phyloP scores from a whole-genome alignment of 2,329 filamentous ascomycete genomes.

The Fusarium pseudocircinatum region DNA sequence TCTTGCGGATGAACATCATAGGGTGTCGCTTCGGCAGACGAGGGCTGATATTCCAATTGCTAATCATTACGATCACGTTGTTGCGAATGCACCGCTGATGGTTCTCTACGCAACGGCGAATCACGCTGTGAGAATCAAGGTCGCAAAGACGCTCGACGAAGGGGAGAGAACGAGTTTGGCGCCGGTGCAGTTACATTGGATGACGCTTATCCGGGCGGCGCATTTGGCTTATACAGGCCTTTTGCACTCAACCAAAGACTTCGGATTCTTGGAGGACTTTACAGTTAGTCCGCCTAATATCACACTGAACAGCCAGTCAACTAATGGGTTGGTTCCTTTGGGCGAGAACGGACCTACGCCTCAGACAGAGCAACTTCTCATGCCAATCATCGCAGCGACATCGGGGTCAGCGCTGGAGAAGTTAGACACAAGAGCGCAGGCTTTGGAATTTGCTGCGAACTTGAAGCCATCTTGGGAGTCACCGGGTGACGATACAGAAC shows the following conservation, averaged over 20 bases:
- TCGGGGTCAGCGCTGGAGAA: constrained; percentile 14
- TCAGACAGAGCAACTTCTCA: constrained; percentile 4
- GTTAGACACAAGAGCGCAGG: background rate
- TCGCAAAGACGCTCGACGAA: constrained; percentile 41
- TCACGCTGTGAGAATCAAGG: constrained; percentile 49
- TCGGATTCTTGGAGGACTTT: background rate
- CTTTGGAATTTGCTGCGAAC: background rate
- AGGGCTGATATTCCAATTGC: constrained; percentile 45
- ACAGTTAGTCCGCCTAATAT: background rate
- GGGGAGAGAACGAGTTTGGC: background rate
- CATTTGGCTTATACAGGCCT: constrained; percentile 32
- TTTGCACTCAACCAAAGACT: background rate
- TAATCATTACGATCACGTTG: constrained; percentile 42
- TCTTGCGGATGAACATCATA: constrained; percentile 51
- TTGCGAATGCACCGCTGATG: constrained; percentile 52
- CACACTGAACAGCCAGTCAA: background rate
- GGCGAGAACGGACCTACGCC: constrained; percentile 16
- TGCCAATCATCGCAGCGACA: constrained; percentile 28
- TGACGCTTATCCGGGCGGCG: constrained; percentile 31
- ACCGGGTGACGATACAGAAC: background rate
- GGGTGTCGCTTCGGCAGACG: constrained; percentile 50
- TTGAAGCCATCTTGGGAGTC: background rate
- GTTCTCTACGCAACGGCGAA: constrained; percentile 53
- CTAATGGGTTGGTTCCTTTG: background rate
- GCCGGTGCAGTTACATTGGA: constrained; percentile 29